These are phyloP conservation scores for Sugiyamaella lignohabitans DNA, from an alignment of 805 yeast species.

Conservation along the genomic window DNA sequence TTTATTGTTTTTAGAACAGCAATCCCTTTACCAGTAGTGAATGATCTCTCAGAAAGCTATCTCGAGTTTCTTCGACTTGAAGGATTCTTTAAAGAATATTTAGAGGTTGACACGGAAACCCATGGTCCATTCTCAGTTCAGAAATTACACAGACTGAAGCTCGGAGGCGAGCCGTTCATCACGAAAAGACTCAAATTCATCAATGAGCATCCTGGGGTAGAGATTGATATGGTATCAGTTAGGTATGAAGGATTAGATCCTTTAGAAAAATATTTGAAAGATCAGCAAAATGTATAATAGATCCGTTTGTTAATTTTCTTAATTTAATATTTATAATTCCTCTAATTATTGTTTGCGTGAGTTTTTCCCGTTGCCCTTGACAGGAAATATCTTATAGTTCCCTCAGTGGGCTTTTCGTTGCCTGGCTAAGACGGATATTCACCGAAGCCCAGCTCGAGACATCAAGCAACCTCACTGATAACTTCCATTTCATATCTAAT, in stretches of 20 bases:
- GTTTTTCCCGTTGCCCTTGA: no score
- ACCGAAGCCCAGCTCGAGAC: no score
- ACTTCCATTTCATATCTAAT: no score
- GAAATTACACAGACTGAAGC: constrained; percentile 16
- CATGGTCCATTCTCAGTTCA: constrained; percentile 22
- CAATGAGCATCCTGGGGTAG: constrained; percentile 24
- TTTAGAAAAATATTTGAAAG: background rate
- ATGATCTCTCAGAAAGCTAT: constrained; percentile 26
- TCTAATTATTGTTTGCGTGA: no score
- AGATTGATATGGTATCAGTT: constrained; percentile 9
- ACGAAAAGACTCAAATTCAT: constrained; percentile 14
- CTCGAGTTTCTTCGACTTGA: constrained; percentile 21
- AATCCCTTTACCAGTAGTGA: constrained; percentile 21
- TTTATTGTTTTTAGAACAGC: constrained; percentile 5
- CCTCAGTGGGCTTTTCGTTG: no score
- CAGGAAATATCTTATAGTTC: no score
- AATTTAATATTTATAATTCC: no score
- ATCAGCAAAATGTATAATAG: background rate
- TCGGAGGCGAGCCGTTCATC: constrained; percentile 12
- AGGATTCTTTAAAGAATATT: constrained; percentile 10
- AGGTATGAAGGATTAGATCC: background rate
- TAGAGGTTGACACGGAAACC: constrained; percentile 21
- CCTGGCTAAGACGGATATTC: no score
- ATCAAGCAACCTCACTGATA: no score
- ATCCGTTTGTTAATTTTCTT: no score